A percentile compares a stretch with the other conserved stretches of the same genome.
These are phyloP conservation scores for Paraphaeosphaeria minitans DNA, from an alignment of 2,329 filamentous ascomycete species.

Conservation along the genomic window DNA sequence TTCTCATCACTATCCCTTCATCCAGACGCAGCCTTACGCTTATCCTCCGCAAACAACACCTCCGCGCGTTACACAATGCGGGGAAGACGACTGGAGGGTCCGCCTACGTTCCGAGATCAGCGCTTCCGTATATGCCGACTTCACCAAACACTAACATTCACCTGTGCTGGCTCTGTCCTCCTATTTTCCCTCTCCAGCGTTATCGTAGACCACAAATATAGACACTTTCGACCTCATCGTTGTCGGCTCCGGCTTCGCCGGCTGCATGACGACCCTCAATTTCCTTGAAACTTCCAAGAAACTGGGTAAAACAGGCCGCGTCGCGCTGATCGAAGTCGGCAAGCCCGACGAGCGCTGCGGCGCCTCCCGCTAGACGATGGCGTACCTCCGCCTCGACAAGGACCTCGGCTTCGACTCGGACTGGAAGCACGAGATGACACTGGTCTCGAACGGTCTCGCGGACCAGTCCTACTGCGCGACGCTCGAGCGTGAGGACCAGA, in stretches of 20 bases:
- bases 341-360: conserved; percentile 49
- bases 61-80: conserved; percentile 1
- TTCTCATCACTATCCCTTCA: not conserved
- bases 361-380: conserved; percentile 50
- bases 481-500: conserved; percentile 44
- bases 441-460: conserved; percentile 47
- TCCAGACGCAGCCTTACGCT: not conserved
- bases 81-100: not conserved
- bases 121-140: not conserved
- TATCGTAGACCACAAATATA: not conserved
- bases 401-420: conserved; percentile 44
- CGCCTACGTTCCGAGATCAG: not conserved
- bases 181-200: not conserved
- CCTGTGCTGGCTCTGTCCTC: not conserved
- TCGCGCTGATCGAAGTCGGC: conserved; percentile 49
- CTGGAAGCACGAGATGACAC: conserved; percentile 44
- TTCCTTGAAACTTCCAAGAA: conserved; percentile 49
- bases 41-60: not conserved
- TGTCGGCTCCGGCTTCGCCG: conserved; percentile 50
- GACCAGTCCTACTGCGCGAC: conserved; percentile 50
- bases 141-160: not conserved
- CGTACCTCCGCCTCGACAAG: conserved; percentile 49
- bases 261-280: conserved; percentile 48
- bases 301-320: conserved; percentile 42
- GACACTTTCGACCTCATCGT: conserved; percentile 48